These are phyloP conservation scores for Nannochloris sp. DNA, from an alignment of 139 green algal genomes.

Conservation along the genomic window DNA sequence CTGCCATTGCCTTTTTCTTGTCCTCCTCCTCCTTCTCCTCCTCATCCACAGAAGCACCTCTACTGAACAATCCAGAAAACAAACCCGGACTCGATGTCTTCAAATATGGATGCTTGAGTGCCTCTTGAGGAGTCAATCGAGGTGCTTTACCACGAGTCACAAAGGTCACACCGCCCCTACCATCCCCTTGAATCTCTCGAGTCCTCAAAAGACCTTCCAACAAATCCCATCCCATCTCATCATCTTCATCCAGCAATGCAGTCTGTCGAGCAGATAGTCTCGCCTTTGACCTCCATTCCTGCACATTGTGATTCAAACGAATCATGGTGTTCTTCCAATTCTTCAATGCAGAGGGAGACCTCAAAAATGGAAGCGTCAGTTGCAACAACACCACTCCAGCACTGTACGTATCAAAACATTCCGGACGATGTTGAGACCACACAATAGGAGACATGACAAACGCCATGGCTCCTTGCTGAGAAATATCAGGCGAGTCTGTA, in stretches of 20 bases:
- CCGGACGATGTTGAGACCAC: slow-evolving; percentile 71
- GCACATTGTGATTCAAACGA: slow-evolving; percentile 58
- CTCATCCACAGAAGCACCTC: not conserved
- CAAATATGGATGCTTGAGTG: slow-evolving; percentile 47
- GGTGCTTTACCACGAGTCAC: slow-evolving; percentile 19
- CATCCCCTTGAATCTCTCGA: slow-evolving; percentile 31
- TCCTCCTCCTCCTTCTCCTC: not conserved
- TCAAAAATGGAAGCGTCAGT: slow-evolving; percentile 59
- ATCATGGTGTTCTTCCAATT: slow-evolving; percentile 49
- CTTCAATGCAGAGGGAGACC: slow-evolving; percentile 43
- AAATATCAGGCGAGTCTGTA: slow-evolving; percentile 56
- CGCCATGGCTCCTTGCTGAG: slow-evolving; percentile 33
- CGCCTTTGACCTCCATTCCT: slow-evolving; percentile 44
- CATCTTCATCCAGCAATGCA: slow-evolving; percentile 62
- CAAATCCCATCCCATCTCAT: slow-evolving; percentile 55
- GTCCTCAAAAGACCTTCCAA: slow-evolving; percentile 46
- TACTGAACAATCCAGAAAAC: not conserved
- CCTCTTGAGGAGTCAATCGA: slow-evolving; percentile 28
- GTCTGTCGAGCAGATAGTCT: slow-evolving; percentile 43
- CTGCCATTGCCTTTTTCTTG: not conserved
- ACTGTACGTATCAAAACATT: slow-evolving; percentile 86
- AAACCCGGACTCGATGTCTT: not conserved
- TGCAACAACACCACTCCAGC: slow-evolving; percentile 22
- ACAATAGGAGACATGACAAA: slow-evolving; percentile 70
- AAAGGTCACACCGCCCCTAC: slow-evolving; percentile 45